These are phyloP conservation scores for Tothia fuscella DNA, from an alignment of 2,329 filamentous ascomycete species.

Conservation along the genomic window DNA sequence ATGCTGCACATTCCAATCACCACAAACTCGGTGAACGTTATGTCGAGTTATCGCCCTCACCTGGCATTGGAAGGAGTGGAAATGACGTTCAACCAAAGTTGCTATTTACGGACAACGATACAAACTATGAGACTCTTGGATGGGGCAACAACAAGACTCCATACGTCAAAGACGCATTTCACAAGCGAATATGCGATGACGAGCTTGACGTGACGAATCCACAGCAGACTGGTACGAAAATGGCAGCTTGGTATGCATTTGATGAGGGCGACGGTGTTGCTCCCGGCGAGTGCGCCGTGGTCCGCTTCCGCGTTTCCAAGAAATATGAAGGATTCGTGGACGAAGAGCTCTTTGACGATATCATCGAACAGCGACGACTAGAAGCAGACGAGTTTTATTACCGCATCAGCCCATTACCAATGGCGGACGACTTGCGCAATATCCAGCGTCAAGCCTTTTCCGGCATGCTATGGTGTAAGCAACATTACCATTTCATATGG, in stretches of 20 bases:
- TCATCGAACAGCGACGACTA: slow-evolving; percentile 72
- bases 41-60: slow-evolving; percentile 77
- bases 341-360: slow-evolving; percentile 83
- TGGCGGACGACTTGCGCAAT: slow-evolving; percentile 86
- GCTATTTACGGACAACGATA: slow-evolving; percentile 93
- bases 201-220: slow-evolving; percentile 78
- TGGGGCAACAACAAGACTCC: slow-evolving; percentile 61
- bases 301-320: slow-evolving; percentile 78
- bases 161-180: slow-evolving; percentile 93
- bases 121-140: slow-evolving; percentile 62
- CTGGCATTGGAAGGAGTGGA: slow-evolving; percentile 64
- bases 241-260: slow-evolving; percentile 83
- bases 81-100: slow-evolving; percentile 76
- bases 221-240: slow-evolving; percentile 69
- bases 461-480: slow-evolving; percentile 98
- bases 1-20: slow-evolving; percentile 66
- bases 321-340: slow-evolving; percentile 63
- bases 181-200: slow-evolving; percentile 71
- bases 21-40: slow-evolving; percentile 71
- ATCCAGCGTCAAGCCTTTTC: slow-evolving; percentile 90
- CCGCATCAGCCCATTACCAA: slow-evolving; percentile 81
- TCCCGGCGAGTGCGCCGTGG: slow-evolving; percentile 87
- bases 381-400: slow-evolving; percentile 96
- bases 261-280: slow-evolving; percentile 78
- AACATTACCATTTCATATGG: slow-evolving; percentile 94